Evolutionary conservation across 2,329 filamentous ascomycete species (phyloP).

Genomic region (Fusarium nelsonii): DNA sequence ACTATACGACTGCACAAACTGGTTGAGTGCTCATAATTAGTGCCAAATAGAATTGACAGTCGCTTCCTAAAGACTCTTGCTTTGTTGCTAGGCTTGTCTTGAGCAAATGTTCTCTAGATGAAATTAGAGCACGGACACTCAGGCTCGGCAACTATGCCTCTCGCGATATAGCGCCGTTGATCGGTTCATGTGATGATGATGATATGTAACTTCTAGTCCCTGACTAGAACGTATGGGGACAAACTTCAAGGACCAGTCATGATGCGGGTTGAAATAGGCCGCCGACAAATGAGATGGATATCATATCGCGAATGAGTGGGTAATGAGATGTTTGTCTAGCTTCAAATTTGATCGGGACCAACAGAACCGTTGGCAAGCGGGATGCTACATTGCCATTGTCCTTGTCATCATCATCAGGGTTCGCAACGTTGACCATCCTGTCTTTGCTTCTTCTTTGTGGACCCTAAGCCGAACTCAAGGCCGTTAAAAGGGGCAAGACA

Average conservation of each 20-base stretch:
- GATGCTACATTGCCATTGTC: constrained; percentile 34
- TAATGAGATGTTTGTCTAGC: constrained; percentile 19
- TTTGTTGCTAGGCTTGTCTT: neutral
- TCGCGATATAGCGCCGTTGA: constrained; percentile 17
- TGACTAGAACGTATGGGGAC: constrained; percentile 34
- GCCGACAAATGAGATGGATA: constrained; percentile 5
- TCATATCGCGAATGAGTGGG: constrained; percentile 13
- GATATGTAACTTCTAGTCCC: constrained; percentile 27
- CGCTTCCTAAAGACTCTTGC: constrained; percentile 1
- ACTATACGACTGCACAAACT: constrained; percentile 10
- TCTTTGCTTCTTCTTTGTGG: constrained; percentile 6
- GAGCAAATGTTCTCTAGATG: neutral
- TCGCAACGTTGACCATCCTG: constrained; percentile 12
- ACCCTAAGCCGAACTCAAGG: neutral
- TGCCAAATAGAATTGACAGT: neutral
- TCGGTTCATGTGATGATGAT: constrained; percentile 35
- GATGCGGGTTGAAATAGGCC: constrained; percentile 7
- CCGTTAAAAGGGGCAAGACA: constrained; percentile 31
- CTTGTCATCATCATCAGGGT: constrained; percentile 21
- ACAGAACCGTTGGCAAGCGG: constrained; percentile 15
- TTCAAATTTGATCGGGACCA: constrained; percentile 6
- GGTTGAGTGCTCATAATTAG: constrained; percentile 1
- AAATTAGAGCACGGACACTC: constrained; percentile 24
- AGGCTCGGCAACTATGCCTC: constrained; percentile 32
- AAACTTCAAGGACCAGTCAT: constrained; percentile 19